Evolutionary conservation across 768 basidiomycete genomes (phyloP).

Genomic region (Leccinum rimulosum): DNA sequence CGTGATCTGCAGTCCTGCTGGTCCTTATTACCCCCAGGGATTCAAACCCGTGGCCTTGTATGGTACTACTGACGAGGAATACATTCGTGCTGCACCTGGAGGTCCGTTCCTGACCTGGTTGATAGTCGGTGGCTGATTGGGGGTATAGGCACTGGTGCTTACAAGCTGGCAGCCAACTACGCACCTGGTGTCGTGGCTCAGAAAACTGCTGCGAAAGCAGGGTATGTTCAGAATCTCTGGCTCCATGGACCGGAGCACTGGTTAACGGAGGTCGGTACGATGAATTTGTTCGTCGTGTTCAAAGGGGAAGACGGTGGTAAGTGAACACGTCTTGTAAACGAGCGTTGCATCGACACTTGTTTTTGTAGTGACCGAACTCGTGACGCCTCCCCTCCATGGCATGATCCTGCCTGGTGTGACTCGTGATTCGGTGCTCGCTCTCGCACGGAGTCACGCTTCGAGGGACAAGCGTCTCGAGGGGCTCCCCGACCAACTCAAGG

Average conservation of each 20-base stretch:
- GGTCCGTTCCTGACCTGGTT: slow-evolving; percentile 38
- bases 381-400: slow-evolving; percentile 65
- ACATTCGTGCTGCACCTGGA: slow-evolving; percentile 82
- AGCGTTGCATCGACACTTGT: background rate
- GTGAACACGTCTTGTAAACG: slow-evolving; percentile 10
- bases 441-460: slow-evolving; percentile 56
- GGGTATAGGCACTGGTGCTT: slow-evolving; percentile 71
- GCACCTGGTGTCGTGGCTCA: slow-evolving; percentile 87
- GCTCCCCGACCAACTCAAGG: slow-evolving; percentile 53
- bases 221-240: slow-evolving; percentile 91
- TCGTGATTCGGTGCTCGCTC: slow-evolving; percentile 48
- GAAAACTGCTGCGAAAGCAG: slow-evolving; percentile 66
- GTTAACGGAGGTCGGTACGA: slow-evolving; percentile 76
- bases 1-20: slow-evolving; percentile 61
- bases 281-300: slow-evolving; percentile 89
- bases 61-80: slow-evolving; percentile 64
- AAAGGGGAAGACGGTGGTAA: slow-evolving; percentile 64
- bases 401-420: slow-evolving; percentile 71
- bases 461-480: slow-evolving; percentile 45
- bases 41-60: slow-evolving; percentile 92
- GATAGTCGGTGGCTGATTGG: slow-evolving; percentile 8
- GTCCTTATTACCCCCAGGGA: slow-evolving; percentile 81
- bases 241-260: slow-evolving; percentile 63
- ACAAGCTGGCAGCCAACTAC: slow-evolving; percentile 86
- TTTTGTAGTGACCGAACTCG: slow-evolving; percentile 48